These are phyloP conservation scores for Murraya koenigii DNA, from an alignment of 345 rosid species.

Conservation along the genomic window DNA sequence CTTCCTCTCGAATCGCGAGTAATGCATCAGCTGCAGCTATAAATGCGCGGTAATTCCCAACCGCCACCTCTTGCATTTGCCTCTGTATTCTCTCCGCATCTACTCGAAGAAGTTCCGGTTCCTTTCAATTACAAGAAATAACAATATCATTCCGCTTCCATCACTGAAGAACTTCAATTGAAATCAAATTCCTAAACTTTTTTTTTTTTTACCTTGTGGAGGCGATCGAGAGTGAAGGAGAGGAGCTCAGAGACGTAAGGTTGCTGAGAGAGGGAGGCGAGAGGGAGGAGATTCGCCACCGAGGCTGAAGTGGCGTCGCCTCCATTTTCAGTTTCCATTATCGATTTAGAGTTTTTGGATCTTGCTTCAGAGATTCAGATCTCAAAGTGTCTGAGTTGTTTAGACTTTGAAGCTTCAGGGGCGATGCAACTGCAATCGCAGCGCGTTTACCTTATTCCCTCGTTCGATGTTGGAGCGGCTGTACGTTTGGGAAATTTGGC, in stretches of 20 bases:
- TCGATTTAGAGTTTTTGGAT: slow-evolving; percentile 4
- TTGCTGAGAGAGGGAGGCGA: slow-evolving; percentile 83
- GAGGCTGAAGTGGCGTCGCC: slow-evolving; percentile 33
- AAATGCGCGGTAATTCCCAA: slow-evolving; percentile 90
- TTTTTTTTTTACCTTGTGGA: slow-evolving; percentile 62
- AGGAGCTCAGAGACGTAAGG: slow-evolving; percentile 97
- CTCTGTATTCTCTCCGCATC: slow-evolving; percentile 93
- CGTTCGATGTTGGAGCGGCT: background rate
- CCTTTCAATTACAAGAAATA: slow-evolving; percentile 38
- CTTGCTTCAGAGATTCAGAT: slow-evolving; percentile 13
- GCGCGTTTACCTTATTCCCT: background rate
- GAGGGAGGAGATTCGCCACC: slow-evolving; percentile 55
- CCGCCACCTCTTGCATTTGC: slow-evolving; percentile 99
- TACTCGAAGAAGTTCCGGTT: slow-evolving; percentile 93
- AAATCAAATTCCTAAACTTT: background rate
- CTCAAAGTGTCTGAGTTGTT: background rate
- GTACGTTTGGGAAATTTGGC: background rate
- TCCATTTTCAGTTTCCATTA: slow-evolving; percentile 48
- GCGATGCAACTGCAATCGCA: background rate
- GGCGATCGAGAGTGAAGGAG: slow-evolving; percentile 98
- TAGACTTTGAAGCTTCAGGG: background rate
- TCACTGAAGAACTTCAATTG: background rate
- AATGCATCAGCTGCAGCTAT: slow-evolving; percentile 91
- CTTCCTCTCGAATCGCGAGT: slow-evolving; percentile 81
- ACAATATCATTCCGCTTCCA: background rate